Conservation (phyloP, 345 rosid genomes). For the Syzygium jambos region DNA sequence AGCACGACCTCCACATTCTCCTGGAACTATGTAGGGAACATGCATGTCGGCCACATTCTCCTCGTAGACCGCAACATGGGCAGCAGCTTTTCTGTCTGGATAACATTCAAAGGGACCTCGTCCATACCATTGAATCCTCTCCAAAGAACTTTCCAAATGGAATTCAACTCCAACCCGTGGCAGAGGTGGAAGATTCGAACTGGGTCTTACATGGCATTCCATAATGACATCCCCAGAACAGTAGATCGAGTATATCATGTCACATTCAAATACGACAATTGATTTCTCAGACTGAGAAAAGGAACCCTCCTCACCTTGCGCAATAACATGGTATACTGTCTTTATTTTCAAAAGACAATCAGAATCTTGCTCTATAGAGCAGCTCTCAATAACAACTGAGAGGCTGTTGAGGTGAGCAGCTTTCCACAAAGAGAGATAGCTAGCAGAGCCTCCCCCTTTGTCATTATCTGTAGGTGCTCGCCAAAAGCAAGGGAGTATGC, state of each 20-base stretch:
- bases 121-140: slow-evolving; percentile 77
- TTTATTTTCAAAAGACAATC: slow-evolving; percentile 40
- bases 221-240: slow-evolving; percentile 74
- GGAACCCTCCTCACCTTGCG: slow-evolving; percentile 10
- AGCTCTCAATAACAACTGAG: slow-evolving; percentile 47
- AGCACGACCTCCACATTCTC: slow-evolving; percentile 82
- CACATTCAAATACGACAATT: slow-evolving; percentile 42
- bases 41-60: slow-evolving; percentile 64
- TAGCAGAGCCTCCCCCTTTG: slow-evolving; percentile 72
- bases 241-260: slow-evolving; percentile 45
- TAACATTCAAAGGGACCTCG: slow-evolving; percentile 97
- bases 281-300: slow-evolving; percentile 7
- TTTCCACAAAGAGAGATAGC: slow-evolving; percentile 85
- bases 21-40: slow-evolving; percentile 95
- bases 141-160: slow-evolving; percentile 59
- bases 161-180: slow-evolving; percentile 88
- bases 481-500: slow-evolving; percentile 91
- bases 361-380: slow-evolving; percentile 36
- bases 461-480: slow-evolving; percentile 96
- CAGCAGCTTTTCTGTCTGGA: slow-evolving; percentile 95
- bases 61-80: slow-evolving; percentile 66
- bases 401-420: slow-evolving; percentile 50
- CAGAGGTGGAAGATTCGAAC: slow-evolving; percentile 70
- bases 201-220: slow-evolving; percentile 55
- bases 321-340: slow-evolving; percentile 36